Evolutionary conservation across 441 rosid genomes (phyloP).

Genomic region (Geranium incanum): DNA sequence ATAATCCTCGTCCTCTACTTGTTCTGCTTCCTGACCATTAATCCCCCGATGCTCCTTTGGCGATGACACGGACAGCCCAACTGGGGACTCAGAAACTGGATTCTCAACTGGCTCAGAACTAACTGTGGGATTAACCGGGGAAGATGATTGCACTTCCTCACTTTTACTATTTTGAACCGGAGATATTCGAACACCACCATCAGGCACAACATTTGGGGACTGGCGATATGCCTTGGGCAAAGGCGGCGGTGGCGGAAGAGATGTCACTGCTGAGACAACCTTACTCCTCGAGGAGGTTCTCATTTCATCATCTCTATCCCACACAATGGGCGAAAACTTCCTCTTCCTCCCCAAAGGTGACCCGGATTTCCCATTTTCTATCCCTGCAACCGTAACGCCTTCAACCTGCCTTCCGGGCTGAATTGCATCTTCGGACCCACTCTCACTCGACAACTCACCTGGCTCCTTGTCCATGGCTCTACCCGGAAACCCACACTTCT

Average conservation of each 20-base stretch:
- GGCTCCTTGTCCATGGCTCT: slow-evolving; percentile 80
- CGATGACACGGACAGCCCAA: slow-evolving; percentile 31
- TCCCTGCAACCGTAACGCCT: slow-evolving; percentile 32
- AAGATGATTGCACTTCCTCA: slow-evolving; percentile 26
- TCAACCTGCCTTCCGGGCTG: slow-evolving; percentile 43
- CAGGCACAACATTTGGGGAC: slow-evolving; percentile 37
- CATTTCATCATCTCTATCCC: slow-evolving; percentile 77
- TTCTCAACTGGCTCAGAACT: slow-evolving; percentile 20
- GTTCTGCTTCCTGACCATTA: slow-evolving; percentile 35
- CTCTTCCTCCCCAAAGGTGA: slow-evolving; percentile 63
- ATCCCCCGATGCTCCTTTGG: slow-evolving; percentile 35
- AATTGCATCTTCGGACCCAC: slow-evolving; percentile 78
- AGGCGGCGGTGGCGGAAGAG: slow-evolving; percentile 63
- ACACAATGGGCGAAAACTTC: slow-evolving; percentile 90
- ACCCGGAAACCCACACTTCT: slow-evolving; percentile 30
- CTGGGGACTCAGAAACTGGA: slow-evolving; percentile 30
- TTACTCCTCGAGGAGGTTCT: slow-evolving; percentile 35
- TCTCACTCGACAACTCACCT: slow-evolving; percentile 96
- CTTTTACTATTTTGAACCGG: slow-evolving; percentile 30
- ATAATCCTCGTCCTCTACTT: slow-evolving; percentile 62
- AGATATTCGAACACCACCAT: slow-evolving; percentile 35
- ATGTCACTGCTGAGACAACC: slow-evolving; percentile 25
- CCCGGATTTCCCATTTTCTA: slow-evolving; percentile 36
- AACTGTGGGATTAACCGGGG: slow-evolving; percentile 30
- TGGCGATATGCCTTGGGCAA: slow-evolving; percentile 36